phyloP scores from a whole-genome alignment of 345 rosid genomes.

The Heritiera littoralis region DNA sequence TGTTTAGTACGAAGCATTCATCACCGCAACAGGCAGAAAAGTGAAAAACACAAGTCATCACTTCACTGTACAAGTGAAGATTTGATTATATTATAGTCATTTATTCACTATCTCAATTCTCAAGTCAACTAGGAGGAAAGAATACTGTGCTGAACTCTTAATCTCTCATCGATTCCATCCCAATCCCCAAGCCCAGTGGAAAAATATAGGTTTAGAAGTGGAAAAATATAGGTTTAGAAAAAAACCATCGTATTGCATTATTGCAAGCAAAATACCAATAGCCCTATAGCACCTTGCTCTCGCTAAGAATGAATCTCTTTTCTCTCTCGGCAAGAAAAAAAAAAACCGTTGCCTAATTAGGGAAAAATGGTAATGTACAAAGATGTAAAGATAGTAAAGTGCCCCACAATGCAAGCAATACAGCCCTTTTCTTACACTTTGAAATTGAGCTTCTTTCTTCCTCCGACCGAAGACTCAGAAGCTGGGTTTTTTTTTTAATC shows the following conservation, averaged over 20 bases:
- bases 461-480: slow-evolving; percentile 13
- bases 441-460: slow-evolving; percentile 14
- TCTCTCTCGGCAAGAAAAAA: neutral
- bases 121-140: slow-evolving; percentile 3
- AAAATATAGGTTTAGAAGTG: neutral
- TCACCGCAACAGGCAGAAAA: neutral
- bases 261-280: slow-evolving; percentile 24
- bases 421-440: neutral
- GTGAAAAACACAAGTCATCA: too few species aligned
- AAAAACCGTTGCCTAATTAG: slow-evolving; percentile 44
- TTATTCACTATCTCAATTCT: neutral
- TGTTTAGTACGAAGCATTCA: slow-evolving; percentile 5
- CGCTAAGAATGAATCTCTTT: neutral
- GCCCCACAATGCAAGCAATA: slow-evolving; percentile 20
- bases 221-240: neutral
- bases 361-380: slow-evolving; percentile 52
- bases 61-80: neutral
- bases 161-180: neutral
- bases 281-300: neutral
- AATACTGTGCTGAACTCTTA: neutral
- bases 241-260: slow-evolving; percentile 17
- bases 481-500: too few species aligned
- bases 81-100: slow-evolving; percentile 19
- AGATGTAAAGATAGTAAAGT: slow-evolving; percentile 37
- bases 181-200: neutral